Base-by-base conservation (phyloP, 163 green algal species). In the Chlorella variabilis region DNA sequence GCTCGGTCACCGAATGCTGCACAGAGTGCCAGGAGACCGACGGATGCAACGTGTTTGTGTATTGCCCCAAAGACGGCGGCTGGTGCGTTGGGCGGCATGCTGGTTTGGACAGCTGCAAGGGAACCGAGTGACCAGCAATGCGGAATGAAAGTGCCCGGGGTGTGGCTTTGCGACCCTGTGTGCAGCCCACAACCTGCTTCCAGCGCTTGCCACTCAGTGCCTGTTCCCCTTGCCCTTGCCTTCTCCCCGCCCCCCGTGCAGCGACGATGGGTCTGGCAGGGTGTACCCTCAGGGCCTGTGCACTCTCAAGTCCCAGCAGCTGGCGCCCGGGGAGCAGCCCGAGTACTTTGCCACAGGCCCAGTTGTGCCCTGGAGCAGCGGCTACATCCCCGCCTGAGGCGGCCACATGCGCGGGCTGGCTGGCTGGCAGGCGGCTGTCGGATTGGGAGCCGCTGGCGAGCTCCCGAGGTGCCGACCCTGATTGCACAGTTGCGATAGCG, bases 1-100 rank as follows among this genome's bases (percentile, higher is more conserved):
- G n/a, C n/a, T n/a, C n/a, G n/a, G n/a, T n/a, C n/a, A n/a, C n/a
- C 29, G 59, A 38, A 20, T 67, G 59, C 59, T 67, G 59, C 59
- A 38, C 29, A 39, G 7, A 13, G 5, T 67, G 59, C 59, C 59
- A 67, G 9, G 6, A 36, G n/a, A 38, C 27, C 5, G 20, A 36
- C 7, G 59, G 29, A 9, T 67, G 59, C 59, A 67, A 67, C 29
- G 59, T 67, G 8, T 67, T 36, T 36, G 59, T 67, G 7, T 38
- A 39, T 38, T 67, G 59, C 29, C n/a, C 59, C 3, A 4, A 27
- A 18, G 6, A 11, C 8, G n/a, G 29, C 4, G 59, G 59, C n/a
- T 67, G 59, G 59, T 67, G 59, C 8, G 59, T 67, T 63, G 18
- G 23, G 23, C 18, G 18, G 54, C 9, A 6, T n/a, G 54, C 18